Conservation (phyloP, 495 filamentous ascomycete genomes). For the Podospora australis region DNA sequence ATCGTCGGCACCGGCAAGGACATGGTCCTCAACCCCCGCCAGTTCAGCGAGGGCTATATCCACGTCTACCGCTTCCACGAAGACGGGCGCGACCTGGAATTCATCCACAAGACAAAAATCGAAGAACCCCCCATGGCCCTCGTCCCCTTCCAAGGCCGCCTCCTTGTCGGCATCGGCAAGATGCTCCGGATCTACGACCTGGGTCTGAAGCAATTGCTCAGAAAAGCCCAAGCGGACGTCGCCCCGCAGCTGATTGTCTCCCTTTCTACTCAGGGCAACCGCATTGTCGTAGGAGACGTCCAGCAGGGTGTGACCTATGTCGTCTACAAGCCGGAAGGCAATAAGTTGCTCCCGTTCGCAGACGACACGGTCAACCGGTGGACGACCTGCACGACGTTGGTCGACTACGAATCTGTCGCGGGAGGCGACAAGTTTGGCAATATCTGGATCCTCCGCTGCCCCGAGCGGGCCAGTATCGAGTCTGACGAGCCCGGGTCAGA, state of each 20-base stretch:
- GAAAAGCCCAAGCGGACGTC: conserved; percentile 79
- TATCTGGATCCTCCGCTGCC: conserved; percentile 84
- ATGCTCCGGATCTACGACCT: conserved; percentile 84
- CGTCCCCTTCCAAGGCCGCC: conserved; percentile 82
- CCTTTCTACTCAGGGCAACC: conserved; percentile 83
- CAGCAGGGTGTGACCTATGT: conserved; percentile 85
- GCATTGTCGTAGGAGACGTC: conserved; percentile 87
- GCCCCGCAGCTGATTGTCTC: conserved; percentile 77
- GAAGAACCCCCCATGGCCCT: conserved; percentile 85
- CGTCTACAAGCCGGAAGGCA: conserved; percentile 88
- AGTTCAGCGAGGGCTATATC: conserved; percentile 71
- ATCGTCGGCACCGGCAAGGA: conserved; percentile 92
- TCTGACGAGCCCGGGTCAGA: conserved; percentile 89
- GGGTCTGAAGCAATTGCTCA: conserved; percentile 80
- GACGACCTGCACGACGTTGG: conserved; percentile 83
- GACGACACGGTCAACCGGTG: conserved; percentile 85
- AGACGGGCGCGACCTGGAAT: conserved; percentile 78
- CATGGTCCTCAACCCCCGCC: conserved; percentile 68
- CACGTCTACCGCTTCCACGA: conserved; percentile 90
- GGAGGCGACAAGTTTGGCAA: conserved; percentile 98
- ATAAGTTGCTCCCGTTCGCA: conserved; percentile 82
- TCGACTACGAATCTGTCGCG: conserved; percentile 93
- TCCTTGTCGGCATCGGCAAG: conserved; percentile 77
- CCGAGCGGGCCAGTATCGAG: conserved; percentile 77
- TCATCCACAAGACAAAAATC: conserved; percentile 91